A percentile compares a stretch with the other conserved stretches of the same genome.
Evolutionary conservation across 1,139 yeast genomes (phyloP).

Genomic region (Ashbya aceris): DNA sequence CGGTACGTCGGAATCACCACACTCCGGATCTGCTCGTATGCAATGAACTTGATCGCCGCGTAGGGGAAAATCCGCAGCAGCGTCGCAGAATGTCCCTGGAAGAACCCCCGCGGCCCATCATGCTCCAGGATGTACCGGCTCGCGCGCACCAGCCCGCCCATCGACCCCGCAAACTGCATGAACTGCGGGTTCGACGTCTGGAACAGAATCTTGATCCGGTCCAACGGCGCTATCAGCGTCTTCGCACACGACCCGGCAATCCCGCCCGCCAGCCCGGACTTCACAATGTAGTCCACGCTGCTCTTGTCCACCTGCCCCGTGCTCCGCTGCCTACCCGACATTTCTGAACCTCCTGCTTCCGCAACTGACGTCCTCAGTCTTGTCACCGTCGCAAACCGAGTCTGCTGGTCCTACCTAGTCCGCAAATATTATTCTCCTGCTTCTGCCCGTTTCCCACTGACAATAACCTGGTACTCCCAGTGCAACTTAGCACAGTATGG

Average conservation of each 20-base stretch:
- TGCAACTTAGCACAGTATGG: no score
- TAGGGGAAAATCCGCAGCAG: constrained; percentile 86
- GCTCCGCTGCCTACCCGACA: no score
- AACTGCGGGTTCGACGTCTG: constrained; percentile 94
- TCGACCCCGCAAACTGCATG: constrained; percentile 67
- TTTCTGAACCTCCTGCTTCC: no score
- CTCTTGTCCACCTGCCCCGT: constrained; percentile 42
- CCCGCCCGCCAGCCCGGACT: constrained; percentile 93
- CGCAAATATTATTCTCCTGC: no score
- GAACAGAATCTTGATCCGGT: constrained; percentile 85
- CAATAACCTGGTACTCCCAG: no score
- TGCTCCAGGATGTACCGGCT: constrained; percentile 51
- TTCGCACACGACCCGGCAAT: constrained; percentile 93
- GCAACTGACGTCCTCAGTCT: no score
- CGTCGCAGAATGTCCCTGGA: constrained; percentile 94
- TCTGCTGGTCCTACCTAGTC: no score
- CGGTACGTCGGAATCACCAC: constrained; percentile 63
- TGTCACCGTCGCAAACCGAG: no score
- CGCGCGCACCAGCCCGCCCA: constrained; percentile 68
- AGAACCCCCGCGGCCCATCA: constrained; percentile 78
- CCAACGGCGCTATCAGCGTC: constrained; percentile 90
- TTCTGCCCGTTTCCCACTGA: no score
- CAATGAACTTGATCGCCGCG: constrained; percentile 96
- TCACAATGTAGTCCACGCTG: constrained; percentile 64
- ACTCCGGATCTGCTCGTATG: constrained; percentile 85